Percentiles rank a stretch among this genome's conserved stretches.
Evolutionary conservation across 805 yeast species (phyloP).

Genomic region (Cyberlindnera samutprakarnensis): DNA sequence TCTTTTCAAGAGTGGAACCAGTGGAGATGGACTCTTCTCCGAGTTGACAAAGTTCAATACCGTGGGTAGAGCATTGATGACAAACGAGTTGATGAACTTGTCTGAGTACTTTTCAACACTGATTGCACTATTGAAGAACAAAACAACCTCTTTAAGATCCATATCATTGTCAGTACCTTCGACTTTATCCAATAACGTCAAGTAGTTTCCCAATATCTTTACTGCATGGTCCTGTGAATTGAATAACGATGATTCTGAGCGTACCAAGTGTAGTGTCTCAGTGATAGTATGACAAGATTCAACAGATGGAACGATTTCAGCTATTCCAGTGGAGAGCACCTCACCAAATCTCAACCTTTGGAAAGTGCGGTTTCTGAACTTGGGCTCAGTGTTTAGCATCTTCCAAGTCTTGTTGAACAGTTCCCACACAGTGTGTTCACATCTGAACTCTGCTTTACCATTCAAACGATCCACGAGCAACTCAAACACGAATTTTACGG

Average conservation of each 20-base stretch:
- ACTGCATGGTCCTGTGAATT: conserved; percentile 12
- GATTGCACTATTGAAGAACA: conserved; percentile 11
- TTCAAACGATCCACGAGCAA: conserved; percentile 53
- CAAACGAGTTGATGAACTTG: conserved; percentile 13
- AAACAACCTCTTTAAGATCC: conserved; percentile 9
- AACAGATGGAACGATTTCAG: not conserved
- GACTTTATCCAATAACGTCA: conserved; percentile 7
- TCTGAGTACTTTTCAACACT: conserved; percentile 13
- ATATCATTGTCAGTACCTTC: not conserved
- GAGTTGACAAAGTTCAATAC: conserved; percentile 6
- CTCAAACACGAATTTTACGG: conserved; percentile 47
- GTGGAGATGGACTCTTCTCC: conserved; percentile 1
- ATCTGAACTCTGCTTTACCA: conserved; percentile 40
- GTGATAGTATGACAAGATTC: conserved; percentile 6
- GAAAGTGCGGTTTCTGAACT: conserved; percentile 32
- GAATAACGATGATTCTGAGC: conserved; percentile 9
- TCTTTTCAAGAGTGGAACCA: conserved; percentile 18
- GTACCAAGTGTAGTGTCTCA: conserved; percentile 9
- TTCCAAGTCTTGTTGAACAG: conserved; percentile 37
- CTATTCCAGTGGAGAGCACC: conserved; percentile 21
- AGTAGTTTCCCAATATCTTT: conserved; percentile 14
- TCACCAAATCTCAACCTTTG: conserved; percentile 37
- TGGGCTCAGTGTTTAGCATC: conserved; percentile 19
- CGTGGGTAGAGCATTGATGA: conserved; percentile 13
- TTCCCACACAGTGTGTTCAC: conserved; percentile 39